Conservation (phyloP, 1,139 yeast species). For the Taphrina wiesneri region DNA sequence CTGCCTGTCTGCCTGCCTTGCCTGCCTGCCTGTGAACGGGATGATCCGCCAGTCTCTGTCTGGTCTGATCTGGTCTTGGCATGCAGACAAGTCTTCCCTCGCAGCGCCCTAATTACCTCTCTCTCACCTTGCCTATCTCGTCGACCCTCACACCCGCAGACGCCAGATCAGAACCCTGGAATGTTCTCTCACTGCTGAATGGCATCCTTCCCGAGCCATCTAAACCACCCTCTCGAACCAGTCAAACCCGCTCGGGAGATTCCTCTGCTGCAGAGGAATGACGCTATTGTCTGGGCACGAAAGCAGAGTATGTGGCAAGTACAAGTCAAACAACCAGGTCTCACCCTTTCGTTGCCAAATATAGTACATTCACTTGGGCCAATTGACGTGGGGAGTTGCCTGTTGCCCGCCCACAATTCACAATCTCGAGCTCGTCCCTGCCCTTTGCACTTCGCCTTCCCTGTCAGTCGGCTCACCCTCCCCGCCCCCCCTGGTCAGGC, state of each 20-base stretch:
- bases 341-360: background rate
- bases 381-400: background rate
- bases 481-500: too few relatives aligned
- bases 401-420: background rate
- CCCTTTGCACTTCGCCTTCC: background rate
- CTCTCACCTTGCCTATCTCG: background rate
- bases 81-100: background rate
- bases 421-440: background rate
- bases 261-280: background rate
- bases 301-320: slow-evolving; percentile 1
- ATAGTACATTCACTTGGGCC: background rate
- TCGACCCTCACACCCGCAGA: background rate
- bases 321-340: background rate
- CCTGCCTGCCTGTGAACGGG: too few relatives aligned
- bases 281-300: slow-evolving; percentile 1
- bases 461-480: background rate
- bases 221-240: background rate
- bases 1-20: too few relatives aligned
- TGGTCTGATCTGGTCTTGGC: too few relatives aligned
- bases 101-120: background rate
- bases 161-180: background rate
- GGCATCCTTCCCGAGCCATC: background rate
- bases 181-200: background rate
- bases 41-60: too few relatives aligned
- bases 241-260: background rate